Percentiles rank a stretch among this genome's conserved stretches.
phyloP scores from a whole-genome alignment of 768 basidiomycete genomes.

The Boletus huronensis region DNA sequence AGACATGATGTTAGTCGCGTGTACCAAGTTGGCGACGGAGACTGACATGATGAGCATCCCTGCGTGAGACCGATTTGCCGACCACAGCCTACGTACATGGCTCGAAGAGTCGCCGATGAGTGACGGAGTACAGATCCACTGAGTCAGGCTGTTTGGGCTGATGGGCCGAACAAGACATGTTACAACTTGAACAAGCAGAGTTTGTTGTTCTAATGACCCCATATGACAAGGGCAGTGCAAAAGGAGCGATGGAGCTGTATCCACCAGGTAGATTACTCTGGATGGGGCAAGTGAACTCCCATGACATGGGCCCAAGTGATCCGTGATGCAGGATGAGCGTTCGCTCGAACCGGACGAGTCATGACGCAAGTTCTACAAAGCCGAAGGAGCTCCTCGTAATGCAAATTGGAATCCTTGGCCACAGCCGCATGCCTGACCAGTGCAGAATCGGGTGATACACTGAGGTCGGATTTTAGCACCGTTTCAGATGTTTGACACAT shows the following conservation, averaged over 20 bases:
- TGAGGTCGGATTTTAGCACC: not conserved
- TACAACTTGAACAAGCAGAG: too few species aligned
- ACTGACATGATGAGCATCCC: constrained; percentile 4
- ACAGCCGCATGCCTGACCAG: not conserved
- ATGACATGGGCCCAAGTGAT: not conserved
- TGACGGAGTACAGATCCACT: not conserved
- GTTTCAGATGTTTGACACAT: not conserved
- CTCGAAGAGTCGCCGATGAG: not conserved
- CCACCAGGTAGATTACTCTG: constrained; percentile 1
- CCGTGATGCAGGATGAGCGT: not conserved
- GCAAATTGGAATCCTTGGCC: not conserved
- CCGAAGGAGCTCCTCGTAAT: not conserved
- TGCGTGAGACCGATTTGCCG: not conserved
- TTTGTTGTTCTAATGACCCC: not conserved
- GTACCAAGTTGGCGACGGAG: constrained; percentile 5
- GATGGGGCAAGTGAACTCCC: not conserved
- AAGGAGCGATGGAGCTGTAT: constrained; percentile 1
- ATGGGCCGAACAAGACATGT: not conserved
- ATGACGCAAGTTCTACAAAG: constrained; percentile 4
- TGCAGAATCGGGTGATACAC: not conserved
- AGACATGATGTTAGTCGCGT: constrained; percentile 13
- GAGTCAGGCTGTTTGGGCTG: not conserved
- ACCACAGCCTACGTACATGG: not conserved
- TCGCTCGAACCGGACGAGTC: not conserved
- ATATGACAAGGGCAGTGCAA: constrained; percentile 10